Percentiles rank a stretch among this genome's conserved stretches.
These are phyloP conservation scores for Aspergillus uvarum DNA, from an alignment of 2,329 filamentous ascomycete species.

Conservation along the genomic window DNA sequence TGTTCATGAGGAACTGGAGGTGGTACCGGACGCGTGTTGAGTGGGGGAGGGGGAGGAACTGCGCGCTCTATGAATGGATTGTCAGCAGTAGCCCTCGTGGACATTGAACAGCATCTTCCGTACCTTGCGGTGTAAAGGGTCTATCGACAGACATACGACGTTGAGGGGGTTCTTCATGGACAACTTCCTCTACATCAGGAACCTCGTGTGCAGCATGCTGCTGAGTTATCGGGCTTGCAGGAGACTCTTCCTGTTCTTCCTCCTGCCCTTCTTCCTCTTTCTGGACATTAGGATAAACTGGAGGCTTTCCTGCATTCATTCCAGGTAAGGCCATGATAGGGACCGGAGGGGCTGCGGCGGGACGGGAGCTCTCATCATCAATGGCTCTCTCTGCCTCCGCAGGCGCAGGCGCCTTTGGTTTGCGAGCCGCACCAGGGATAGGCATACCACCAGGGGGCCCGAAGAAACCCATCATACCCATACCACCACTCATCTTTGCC, in stretches of 20 bases:
- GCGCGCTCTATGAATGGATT: conserved; percentile 42
- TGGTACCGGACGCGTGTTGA: conserved; percentile 40
- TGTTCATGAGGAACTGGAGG: conserved; percentile 37
- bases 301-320: conserved; percentile 57
- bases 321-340: conserved; percentile 68
- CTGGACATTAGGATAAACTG: conserved; percentile 47
- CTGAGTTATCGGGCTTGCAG: conserved; percentile 43
- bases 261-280: conserved; percentile 53
- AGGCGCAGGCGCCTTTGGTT: conserved; percentile 49
- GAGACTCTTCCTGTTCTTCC: conserved; percentile 52
- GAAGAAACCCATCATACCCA: conserved; percentile 96
- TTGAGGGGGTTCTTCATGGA: conserved; percentile 31
- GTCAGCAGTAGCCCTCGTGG: neutral
- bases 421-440: conserved; percentile 43
- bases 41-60: conserved; percentile 44
- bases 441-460: conserved; percentile 65
- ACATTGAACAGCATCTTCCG: conserved; percentile 23
- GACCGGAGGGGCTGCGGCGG: conserved; percentile 43
- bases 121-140: conserved; percentile 53
- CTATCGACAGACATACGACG: conserved; percentile 43
- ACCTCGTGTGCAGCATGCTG: conserved; percentile 48
- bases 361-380: conserved; percentile 32
- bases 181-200: conserved; percentile 56
- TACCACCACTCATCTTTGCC: conserved; percentile 97
- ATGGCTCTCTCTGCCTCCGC: conserved; percentile 35